A percentile compares a stretch with the other conserved stretches of the same genome.
phyloP scores from a whole-genome alignment of 495 filamentous ascomycete species.

The Delitschia confertaspora region DNA sequence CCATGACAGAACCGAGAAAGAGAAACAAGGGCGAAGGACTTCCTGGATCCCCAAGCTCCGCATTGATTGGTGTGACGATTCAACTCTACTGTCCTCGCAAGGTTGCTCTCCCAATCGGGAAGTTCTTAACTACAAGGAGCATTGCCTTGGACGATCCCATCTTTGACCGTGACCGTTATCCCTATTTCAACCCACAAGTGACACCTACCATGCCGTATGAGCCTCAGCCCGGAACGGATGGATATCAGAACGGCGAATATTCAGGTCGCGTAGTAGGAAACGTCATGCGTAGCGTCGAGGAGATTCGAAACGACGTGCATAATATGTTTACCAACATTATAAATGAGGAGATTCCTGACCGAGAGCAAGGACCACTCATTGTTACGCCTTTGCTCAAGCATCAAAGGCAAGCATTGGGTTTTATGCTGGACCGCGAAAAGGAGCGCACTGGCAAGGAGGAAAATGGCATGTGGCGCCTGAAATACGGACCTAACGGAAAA shows the following conservation, averaged over 20 bases:
- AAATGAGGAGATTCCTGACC: constrained; percentile 67
- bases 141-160: constrained; percentile 47
- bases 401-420: constrained; percentile 85
- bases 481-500: constrained; percentile 38
- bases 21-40: constrained; percentile 45
- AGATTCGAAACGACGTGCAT: constrained; percentile 73
- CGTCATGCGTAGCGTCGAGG: constrained; percentile 62
- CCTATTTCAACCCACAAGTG: constrained; percentile 26
- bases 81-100: constrained; percentile 74
- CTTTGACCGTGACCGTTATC: constrained; percentile 9
- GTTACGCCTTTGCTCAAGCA: constrained; percentile 68
- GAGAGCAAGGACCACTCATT: constrained; percentile 54
- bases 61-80: constrained; percentile 50
- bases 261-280: constrained; percentile 26
- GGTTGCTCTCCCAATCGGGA: constrained; percentile 53
- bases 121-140: constrained; percentile 52
- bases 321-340: constrained; percentile 78
- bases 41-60: constrained; percentile 46
- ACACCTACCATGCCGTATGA: constrained; percentile 1
- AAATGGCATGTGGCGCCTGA: constrained; percentile 64
- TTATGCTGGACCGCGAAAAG: constrained; percentile 75
- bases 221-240: background rate
- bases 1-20: constrained; percentile 54
- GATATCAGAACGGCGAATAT: constrained; percentile 1
- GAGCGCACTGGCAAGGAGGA: constrained; percentile 49